These are phyloP conservation scores for Emericellopsis cladophorae DNA, from an alignment of 2,329 filamentous ascomycete species.

Conservation along the genomic window DNA sequence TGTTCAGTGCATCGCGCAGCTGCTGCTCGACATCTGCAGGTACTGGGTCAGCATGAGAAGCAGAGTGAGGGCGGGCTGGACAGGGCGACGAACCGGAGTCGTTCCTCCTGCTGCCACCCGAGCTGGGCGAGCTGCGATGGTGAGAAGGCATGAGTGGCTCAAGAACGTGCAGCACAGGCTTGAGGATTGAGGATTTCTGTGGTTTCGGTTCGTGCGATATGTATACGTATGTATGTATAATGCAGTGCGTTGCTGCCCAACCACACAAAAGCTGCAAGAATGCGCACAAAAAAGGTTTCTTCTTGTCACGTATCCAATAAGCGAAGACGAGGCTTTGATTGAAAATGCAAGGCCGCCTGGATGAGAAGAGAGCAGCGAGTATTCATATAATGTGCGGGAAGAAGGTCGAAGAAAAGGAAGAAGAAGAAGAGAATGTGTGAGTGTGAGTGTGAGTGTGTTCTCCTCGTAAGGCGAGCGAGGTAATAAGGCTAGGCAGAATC, in stretches of 20 bases:
- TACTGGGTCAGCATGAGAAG: neutral
- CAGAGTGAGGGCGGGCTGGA: neutral
- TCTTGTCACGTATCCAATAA: neutral
- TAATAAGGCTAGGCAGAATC: neutral
- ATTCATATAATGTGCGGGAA: no score
- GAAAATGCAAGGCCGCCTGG: neutral
- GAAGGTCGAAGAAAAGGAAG: neutral
- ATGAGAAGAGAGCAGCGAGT: neutral
- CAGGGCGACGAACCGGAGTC: slow-evolving; percentile 1
- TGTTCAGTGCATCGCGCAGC: slow-evolving; percentile 8
- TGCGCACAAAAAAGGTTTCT: neutral
- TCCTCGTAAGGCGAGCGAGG: neutral
- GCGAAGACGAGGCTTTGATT: neutral
- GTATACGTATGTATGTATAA: neutral
- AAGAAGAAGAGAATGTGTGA: neutral
- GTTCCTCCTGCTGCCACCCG: neutral
- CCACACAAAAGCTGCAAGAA: neutral
- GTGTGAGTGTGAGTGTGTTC: neutral
- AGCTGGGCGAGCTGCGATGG: slow-evolving; percentile 1
- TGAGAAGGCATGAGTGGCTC: slow-evolving; percentile 1
- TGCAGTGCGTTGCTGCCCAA: neutral
- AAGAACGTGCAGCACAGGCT: neutral
- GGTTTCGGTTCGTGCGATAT: neutral
- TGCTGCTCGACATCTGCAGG: neutral
- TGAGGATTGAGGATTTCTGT: neutral